These are phyloP conservation scores for Alternaria tenuissima DNA, from an alignment of 2,329 filamentous ascomycete species.

Conservation along the genomic window DNA sequence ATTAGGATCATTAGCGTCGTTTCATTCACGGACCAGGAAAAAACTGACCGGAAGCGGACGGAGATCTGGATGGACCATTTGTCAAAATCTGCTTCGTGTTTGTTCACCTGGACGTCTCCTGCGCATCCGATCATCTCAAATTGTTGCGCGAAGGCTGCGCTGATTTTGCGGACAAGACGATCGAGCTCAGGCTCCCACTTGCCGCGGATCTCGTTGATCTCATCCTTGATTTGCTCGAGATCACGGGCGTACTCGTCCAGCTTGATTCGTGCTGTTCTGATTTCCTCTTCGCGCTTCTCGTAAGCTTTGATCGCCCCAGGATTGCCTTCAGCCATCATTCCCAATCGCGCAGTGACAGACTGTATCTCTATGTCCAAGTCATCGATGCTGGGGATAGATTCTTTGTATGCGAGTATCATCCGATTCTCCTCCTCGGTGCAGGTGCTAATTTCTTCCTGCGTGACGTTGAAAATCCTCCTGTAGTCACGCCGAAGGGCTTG, in stretches of 20 bases:
- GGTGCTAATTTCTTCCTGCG: constrained; percentile 23
- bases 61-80: constrained; percentile 93
- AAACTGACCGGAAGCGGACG: constrained; percentile 85
- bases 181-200: constrained; percentile 89
- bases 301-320: constrained; percentile 79
- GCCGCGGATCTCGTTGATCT: constrained; percentile 71
- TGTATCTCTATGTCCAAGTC: constrained; percentile 77
- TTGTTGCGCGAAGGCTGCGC: constrained; percentile 88
- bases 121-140: constrained; percentile 95
- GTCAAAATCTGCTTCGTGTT: constrained; percentile 88
- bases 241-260: constrained; percentile 63
- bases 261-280: constrained; percentile 70
- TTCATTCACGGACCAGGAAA: neutral
- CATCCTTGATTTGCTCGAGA: constrained; percentile 63
- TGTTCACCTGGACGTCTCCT: constrained; percentile 86
- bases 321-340: constrained; percentile 81
- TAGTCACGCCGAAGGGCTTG: constrained; percentile 21
- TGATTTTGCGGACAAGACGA: constrained; percentile 79
- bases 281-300: constrained; percentile 61
- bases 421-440: constrained; percentile 37
- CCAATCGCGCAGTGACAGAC: constrained; percentile 76
- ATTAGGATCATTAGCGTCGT: constrained; percentile 15
- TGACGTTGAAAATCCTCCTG: constrained; percentile 25
- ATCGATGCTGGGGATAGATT: constrained; percentile 51
- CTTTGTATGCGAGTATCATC: constrained; percentile 29